Percentiles rank a stretch among this genome's conserved stretches.
These are phyloP conservation scores for Vararia minispora DNA, from an alignment of 768 basidiomycete genomes.

Conservation along the genomic window DNA sequence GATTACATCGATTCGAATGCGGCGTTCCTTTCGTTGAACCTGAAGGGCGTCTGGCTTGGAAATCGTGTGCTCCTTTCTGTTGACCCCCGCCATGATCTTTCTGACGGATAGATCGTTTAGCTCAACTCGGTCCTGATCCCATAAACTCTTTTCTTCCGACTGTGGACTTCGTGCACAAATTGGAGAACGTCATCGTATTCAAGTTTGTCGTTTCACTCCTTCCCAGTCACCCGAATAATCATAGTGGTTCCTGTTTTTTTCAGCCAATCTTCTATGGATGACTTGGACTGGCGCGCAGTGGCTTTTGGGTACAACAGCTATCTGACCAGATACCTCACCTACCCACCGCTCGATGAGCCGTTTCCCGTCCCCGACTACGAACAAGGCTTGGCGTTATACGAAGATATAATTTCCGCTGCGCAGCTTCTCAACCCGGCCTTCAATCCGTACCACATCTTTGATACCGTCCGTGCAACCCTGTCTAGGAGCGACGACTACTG, in stretches of 20 bases:
- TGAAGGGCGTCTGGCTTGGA: conserved; percentile 11
- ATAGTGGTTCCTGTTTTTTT: background rate
- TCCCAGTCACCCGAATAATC: background rate
- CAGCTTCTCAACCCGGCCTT: conserved; percentile 12
- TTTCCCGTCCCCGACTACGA: conserved; percentile 7
- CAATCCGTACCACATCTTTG: conserved; percentile 10
- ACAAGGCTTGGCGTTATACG: conserved; percentile 8
- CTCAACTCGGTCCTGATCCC: too few species aligned
- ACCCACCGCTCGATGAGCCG: conserved; percentile 11
- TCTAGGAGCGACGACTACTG: too few species aligned
- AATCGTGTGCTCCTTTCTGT: conserved; percentile 11
- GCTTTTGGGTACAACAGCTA: conserved; percentile 9
- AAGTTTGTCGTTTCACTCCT: background rate
- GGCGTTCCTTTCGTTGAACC: background rate
- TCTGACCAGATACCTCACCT: conserved; percentile 6
- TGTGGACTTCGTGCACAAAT: conserved; percentile 6
- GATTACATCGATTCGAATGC: conserved; percentile 11
- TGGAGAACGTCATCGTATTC: conserved; percentile 7
- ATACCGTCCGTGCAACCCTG: conserved; percentile 4
- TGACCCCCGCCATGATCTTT: too few species aligned
- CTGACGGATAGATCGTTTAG: too few species aligned
- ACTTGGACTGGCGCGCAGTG: conserved; percentile 6
- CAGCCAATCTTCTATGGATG: conserved; percentile 11
- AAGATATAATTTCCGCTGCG: conserved; percentile 1
- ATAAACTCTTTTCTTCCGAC: too few species aligned